A percentile compares a stretch with the other conserved stretches of the same genome.
These are phyloP conservation scores for Ambrosia artemisiifolia DNA, from an alignment of 129 eudicot genomes.

Conservation along the genomic window DNA sequence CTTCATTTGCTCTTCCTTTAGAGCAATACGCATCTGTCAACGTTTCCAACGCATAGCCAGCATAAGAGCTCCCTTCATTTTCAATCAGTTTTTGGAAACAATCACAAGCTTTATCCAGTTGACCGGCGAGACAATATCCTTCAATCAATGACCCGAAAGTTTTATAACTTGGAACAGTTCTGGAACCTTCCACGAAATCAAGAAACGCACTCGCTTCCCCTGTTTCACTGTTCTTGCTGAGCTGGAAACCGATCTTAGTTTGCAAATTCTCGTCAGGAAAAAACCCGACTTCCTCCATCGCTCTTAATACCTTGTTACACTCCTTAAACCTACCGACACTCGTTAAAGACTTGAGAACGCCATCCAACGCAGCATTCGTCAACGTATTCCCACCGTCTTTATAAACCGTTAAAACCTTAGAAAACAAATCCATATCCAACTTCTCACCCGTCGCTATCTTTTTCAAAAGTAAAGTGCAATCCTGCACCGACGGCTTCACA, in stretches of 20 bases:
- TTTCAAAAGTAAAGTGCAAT: slow-evolving; percentile 59
- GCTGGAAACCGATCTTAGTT: slow-evolving; percentile 53
- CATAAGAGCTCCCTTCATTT: slow-evolving; percentile 32
- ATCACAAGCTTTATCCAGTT: slow-evolving; percentile 57
- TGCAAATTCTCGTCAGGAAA: slow-evolving; percentile 35
- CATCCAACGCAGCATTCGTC: slow-evolving; percentile 38
- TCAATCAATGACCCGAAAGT: slow-evolving; percentile 56
- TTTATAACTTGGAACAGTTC: slow-evolving; percentile 24
- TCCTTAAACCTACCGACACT: slow-evolving; percentile 65
- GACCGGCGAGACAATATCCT: slow-evolving; percentile 62
- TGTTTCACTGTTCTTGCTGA: slow-evolving; percentile 42
- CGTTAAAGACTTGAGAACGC: slow-evolving; percentile 65
- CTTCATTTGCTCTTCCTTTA: slow-evolving; percentile 48
- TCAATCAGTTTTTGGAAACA: slow-evolving; percentile 50
- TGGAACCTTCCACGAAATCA: slow-evolving; percentile 36
- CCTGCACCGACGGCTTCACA: slow-evolving; percentile 52
- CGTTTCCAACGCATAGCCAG: slow-evolving; percentile 52
- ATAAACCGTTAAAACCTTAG: slow-evolving; percentile 48
- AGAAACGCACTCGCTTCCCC: slow-evolving; percentile 54
- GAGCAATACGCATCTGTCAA: slow-evolving; percentile 53
- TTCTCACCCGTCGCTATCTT: slow-evolving; percentile 55
- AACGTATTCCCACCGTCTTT: slow-evolving; percentile 50
- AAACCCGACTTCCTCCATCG: slow-evolving; percentile 61
- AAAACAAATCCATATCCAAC: slow-evolving; percentile 63
- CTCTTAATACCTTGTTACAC: slow-evolving; percentile 62